Evolutionary conservation across 768 basidiomycete genomes (phyloP), one percentile per base, ranked within the genome.

Genomic region (Scleroderma bovista): DNA sequence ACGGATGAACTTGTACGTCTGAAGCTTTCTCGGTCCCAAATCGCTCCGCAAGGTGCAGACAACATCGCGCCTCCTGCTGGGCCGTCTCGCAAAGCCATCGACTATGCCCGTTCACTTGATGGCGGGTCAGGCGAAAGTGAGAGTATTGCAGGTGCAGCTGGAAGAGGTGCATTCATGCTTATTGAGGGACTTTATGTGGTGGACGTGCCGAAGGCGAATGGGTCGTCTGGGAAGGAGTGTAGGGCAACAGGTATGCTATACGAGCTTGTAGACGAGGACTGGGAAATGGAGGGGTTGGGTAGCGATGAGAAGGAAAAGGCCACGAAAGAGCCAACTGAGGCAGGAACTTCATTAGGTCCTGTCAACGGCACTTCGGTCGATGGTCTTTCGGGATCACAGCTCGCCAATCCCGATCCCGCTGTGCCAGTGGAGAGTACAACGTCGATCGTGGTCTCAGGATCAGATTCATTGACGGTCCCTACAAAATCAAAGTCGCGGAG

Each of bases 1-100:
- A 72, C 77, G 5, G 88, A 86, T 51, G 92, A 95, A 54, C 77
- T 93, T 48, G 78, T 93, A 33, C 79, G 92, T 20, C 72, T 95
- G 44, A 88, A 88, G 58, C 66, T 86, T 22, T 76, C 82, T 1
- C 77, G 88, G 34, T 69, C 74, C 31, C 79, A 80, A 53, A 72
- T 90, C 49, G 86, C 86, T 12, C 86, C 87, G 6, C 58, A 72
- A 33, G 88, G 88, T 19, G 75, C 76, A 2, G 73, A 76, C 40
- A 63, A 78, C 50, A 82, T 91, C 37, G 64, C 74, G 2, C 68
- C 82, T 1, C 82, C 88, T 1, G 77, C 86, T 17, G 82, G 83
- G 8, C 80, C 83, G 17, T 69, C 68, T 13, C 63, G 34, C 46
- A 61, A 59, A 24, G 53, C 66, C 12, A 29, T 60, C 46, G 66